Percentiles rank a stretch among this genome's conserved stretches.
phyloP scores from a whole-genome alignment of 2,329 filamentous ascomycete genomes.

The Penicillium rolfsii region DNA sequence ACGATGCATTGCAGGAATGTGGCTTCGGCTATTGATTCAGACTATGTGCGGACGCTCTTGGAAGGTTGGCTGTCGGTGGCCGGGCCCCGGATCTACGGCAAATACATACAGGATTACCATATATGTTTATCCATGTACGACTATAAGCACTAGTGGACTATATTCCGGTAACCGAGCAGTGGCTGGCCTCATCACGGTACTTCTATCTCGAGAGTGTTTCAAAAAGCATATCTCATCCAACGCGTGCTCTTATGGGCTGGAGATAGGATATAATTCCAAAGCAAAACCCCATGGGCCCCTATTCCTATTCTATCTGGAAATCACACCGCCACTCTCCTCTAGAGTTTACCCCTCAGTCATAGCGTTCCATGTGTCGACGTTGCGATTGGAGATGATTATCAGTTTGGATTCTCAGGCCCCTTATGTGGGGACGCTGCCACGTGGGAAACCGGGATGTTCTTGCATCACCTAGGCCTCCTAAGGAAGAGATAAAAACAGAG shows the following conservation, averaged over 20 bases:
- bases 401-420: neutral
- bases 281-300: neutral
- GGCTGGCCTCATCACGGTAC: neutral
- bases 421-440: slow-evolving; percentile 20
- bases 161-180: neutral
- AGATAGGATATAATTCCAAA: neutral
- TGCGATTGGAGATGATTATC: neutral
- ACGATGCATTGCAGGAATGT: slow-evolving; percentile 16
- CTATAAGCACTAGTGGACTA: neutral
- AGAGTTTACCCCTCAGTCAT: neutral
- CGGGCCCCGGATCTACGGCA: neutral
- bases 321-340: neutral
- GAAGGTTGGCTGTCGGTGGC: neutral
- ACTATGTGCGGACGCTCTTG: slow-evolving; percentile 19
- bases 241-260: neutral
- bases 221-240: neutral
- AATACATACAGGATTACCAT: neutral
- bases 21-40: slow-evolving; percentile 23
- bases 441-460: slow-evolving; percentile 15
- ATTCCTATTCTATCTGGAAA: neutral
- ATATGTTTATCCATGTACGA: neutral
- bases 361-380: neutral
- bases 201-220: neutral
- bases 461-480: slow-evolving; percentile 12
- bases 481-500: slow-evolving; percentile 15